Evolutionary conservation across 371 early-diverging fungal species (phyloP), one percentile per base, ranked within the genome.

Genomic region (Mucor mucedo): DNA sequence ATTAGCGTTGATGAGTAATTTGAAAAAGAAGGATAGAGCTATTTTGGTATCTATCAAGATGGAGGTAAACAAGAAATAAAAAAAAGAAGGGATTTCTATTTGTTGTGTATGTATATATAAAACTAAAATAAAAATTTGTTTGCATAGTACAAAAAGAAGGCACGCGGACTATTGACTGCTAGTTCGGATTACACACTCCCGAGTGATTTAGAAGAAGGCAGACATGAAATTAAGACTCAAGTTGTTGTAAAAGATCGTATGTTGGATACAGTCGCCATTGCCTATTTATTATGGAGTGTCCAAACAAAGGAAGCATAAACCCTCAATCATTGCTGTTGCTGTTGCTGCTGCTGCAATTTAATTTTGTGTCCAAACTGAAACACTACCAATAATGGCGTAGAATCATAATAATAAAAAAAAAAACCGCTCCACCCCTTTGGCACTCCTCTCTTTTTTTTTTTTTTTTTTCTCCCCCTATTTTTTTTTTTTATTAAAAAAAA

Each of bases 51-150:
- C 78, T 27, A 69, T 86, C 39, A 80, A 69, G 52, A 74, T 83
- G 58, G 86, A 86, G 70, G 86, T 84, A 84, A 76, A 62, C 38
- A 28, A 48, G 44, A n/a, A n/a, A n/a, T n/a, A n/a, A n/a, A n/a
- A n/a, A n/a, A n/a, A n/a, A n/a, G n/a, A 42, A 13, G 39, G 13
- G 11, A 38, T 11, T 48, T 7, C 16, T 45, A 28, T 50, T 50
- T 29, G 50, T 50, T 50, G 11, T 50, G 28, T 30, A 28, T 50
- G 28, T 30, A 28, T n/a, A 49, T 39, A 13, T 27, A 35, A 9
- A 40, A 49, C 16, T 28, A 48, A 16, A 21, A 9, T 27, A 48
- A 48, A 28, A 9, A 21, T 42, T n/a, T 60, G 38, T 41, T 32
- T 42, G 28, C 49, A 52, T 66, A 82, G 83, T 82, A 70, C 65